Conservation (phyloP, 345 rosid genomes). For the Syzygium grande region DNA sequence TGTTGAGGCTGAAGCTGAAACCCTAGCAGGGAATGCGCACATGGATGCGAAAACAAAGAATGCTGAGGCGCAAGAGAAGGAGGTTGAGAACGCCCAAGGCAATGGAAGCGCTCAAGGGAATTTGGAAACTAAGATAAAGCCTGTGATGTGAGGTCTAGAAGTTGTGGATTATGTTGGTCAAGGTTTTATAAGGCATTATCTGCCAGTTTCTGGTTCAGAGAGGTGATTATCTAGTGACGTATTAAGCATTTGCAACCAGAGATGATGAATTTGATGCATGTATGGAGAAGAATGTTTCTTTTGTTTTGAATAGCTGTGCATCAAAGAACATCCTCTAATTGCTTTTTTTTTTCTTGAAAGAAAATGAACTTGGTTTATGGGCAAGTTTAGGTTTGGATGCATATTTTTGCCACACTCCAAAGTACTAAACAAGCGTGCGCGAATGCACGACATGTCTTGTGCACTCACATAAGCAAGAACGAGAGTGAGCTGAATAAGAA, state of each 20-base stretch:
- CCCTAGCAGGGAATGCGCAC: neutral
- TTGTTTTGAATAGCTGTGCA: neutral
- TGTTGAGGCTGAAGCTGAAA: neutral
- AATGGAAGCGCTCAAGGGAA: neutral
- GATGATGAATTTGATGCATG: neutral
- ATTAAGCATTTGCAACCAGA: neutral
- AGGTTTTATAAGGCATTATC: neutral
- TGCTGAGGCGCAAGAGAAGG: neutral
- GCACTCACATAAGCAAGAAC: neutral
- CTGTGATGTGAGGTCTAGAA: neutral
- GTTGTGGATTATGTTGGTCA: neutral
- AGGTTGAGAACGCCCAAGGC: neutral
- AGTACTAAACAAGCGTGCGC: neutral
- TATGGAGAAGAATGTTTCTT: neutral
- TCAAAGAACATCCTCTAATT: neutral
- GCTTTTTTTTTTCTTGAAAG: neutral
- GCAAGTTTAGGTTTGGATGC: neutral
- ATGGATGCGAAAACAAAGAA: neutral
- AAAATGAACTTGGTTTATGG: neutral
- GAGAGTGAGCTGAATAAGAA: neutral
- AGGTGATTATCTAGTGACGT: neutral
- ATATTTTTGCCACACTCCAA: neutral
- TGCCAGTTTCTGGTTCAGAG: neutral
- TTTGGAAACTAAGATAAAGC: neutral
- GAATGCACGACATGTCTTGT: neutral